phyloP scores from a whole-genome alignment of 192 early-diverging fungal species.

The Coemansia sp. region DNA sequence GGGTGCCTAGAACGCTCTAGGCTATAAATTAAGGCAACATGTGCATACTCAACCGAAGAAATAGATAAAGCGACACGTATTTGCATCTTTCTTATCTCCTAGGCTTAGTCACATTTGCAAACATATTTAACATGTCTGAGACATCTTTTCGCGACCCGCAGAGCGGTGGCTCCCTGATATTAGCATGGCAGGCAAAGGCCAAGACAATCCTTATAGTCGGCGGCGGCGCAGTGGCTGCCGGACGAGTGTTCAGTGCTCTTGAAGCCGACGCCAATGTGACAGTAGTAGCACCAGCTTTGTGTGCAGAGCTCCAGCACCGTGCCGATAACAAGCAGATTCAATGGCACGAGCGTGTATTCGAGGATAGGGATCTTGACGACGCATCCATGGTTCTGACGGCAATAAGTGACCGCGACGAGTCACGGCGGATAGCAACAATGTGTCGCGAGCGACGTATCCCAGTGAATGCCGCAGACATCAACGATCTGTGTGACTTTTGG shows the following conservation, averaged over 20 bases:
- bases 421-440: constrained; percentile 61
- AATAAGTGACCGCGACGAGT: constrained; percentile 69
- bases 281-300: constrained; percentile 68
- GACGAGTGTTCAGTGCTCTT: constrained; percentile 75
- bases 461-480: constrained; percentile 91
- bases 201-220: constrained; percentile 88
- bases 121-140: constrained; percentile 25
- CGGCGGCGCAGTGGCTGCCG: constrained; percentile 79
- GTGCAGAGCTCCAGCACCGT: constrained; percentile 64
- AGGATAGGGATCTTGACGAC: constrained; percentile 46
- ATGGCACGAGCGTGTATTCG: constrained; percentile 48
- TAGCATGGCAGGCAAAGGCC: constrained; percentile 73
- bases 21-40: no score
- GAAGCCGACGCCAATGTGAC: constrained; percentile 79
- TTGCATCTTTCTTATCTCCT: constrained; percentile 1
- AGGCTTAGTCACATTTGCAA: background rate
- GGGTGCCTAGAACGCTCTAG: no score
- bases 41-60: no score
- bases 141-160: constrained; percentile 44
- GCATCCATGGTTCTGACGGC: constrained; percentile 65
- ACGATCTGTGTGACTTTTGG: constrained; percentile 88
- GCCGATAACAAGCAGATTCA: constrained; percentile 57
- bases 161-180: constrained; percentile 75
- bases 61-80: background rate
- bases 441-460: constrained; percentile 71